Conservation (phyloP, 2,329 filamentous ascomycete species). For the Ambrosiella xylebori region DNA sequence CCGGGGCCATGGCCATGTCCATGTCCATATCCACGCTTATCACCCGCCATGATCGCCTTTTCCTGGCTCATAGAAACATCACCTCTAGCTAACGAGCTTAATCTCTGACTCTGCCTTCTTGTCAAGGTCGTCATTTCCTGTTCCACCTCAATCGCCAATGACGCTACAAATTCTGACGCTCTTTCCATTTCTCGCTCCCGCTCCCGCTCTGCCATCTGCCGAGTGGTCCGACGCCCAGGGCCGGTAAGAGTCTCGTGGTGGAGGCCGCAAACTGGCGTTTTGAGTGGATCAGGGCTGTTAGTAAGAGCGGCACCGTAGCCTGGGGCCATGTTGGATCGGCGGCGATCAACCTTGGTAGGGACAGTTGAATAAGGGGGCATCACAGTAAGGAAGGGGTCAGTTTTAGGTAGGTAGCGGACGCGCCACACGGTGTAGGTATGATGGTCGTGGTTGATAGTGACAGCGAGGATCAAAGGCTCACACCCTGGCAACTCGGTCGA, state of each 20-base stretch:
- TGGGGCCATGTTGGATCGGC: slow-evolving; percentile 49
- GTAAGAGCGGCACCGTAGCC: slow-evolving; percentile 19
- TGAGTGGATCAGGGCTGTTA: slow-evolving; percentile 44
- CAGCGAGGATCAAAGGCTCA: slow-evolving; percentile 49
- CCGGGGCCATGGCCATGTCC: background rate
- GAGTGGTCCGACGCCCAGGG: slow-evolving; percentile 34
- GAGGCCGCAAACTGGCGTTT: slow-evolving; percentile 55
- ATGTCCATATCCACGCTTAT: slow-evolving; percentile 26
- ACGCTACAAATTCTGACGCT: slow-evolving; percentile 28
- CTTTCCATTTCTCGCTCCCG: slow-evolving; percentile 20
- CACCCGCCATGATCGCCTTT: slow-evolving; percentile 59
- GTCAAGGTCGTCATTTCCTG: slow-evolving; percentile 32
- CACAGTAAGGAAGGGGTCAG: slow-evolving; percentile 31
- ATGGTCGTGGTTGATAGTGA: slow-evolving; percentile 64
- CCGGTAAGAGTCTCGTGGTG: slow-evolving; percentile 58
- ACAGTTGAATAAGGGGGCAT: slow-evolving; percentile 17
- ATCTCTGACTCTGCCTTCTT: slow-evolving; percentile 50
- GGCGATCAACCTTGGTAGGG: slow-evolving; percentile 26
- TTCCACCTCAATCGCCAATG: slow-evolving; percentile 59
- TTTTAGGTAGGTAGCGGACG: slow-evolving; percentile 56
- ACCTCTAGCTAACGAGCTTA: slow-evolving; percentile 79
- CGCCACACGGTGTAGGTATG: slow-evolving; percentile 75
- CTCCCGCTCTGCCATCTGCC: slow-evolving; percentile 17
- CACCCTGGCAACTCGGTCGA: slow-evolving; percentile 30
- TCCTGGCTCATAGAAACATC: slow-evolving; percentile 78